Evolutionary conservation across 2,329 filamentous ascomycete genomes (phyloP).

Genomic region (Fusarium beomiforme): DNA sequence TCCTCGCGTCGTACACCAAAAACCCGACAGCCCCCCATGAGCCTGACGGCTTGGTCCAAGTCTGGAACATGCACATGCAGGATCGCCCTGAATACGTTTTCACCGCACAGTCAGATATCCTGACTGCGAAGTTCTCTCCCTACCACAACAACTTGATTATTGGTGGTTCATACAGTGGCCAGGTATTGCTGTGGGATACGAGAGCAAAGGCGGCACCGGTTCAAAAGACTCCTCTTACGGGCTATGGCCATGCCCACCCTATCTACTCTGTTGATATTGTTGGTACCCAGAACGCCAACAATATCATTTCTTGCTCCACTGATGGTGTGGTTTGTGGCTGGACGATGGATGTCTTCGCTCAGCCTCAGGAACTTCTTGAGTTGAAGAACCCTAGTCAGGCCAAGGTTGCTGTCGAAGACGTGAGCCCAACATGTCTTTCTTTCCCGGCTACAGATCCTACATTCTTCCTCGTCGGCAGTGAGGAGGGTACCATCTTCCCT

Average conservation of each 20-base stretch:
- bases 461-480: constrained; percentile 95
- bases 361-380: constrained; percentile 93
- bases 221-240: constrained; percentile 94
- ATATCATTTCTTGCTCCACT: constrained; percentile 96
- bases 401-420: constrained; percentile 82
- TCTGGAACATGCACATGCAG: constrained; percentile 97
- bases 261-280: constrained; percentile 96
- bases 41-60: constrained; percentile 90
- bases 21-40: constrained; percentile 95
- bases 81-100: constrained; percentile 96
- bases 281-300: constrained; percentile 98
- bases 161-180: constrained; percentile 94
- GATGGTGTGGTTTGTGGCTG: constrained; percentile 97
- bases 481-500: constrained; percentile 95
- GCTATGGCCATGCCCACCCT: constrained; percentile 94
- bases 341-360: constrained; percentile 97
- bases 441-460: constrained; percentile 96
- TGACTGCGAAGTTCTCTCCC: constrained; percentile 97
- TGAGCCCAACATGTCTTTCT: constrained; percentile 92
- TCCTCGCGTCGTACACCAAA: constrained; percentile 96
- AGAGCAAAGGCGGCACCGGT: constrained; percentile 88
- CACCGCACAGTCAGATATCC: constrained; percentile 93
- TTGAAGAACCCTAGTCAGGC: constrained; percentile 85
- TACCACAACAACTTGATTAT: constrained; percentile 97
- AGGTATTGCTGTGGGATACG: constrained; percentile 97